Percentiles rank a stretch among this genome's conserved stretches.
These are phyloP conservation scores for Effrenium voratum DNA, from an alignment of 73 alveolate genomes.

Conservation along the genomic window DNA sequence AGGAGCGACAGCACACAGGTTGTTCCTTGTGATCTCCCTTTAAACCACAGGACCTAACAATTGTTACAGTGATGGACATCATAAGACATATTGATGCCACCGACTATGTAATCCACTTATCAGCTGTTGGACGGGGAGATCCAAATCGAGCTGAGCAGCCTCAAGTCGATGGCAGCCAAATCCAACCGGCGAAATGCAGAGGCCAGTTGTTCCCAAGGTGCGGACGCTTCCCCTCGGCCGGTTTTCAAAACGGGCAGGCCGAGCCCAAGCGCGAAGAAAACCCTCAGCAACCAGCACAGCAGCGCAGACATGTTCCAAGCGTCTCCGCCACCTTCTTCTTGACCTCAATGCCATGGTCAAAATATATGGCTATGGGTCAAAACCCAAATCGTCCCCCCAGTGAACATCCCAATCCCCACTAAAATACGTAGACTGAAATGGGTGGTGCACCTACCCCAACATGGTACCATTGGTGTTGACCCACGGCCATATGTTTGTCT, in stretches of 20 bases:
- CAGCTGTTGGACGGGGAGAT: not conserved
- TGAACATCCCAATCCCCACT: no score
- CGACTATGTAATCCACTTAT: not conserved
- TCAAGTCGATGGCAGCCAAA: slow-evolving; percentile 88
- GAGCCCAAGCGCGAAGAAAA: not conserved
- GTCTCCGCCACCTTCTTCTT: slow-evolving; percentile 15
- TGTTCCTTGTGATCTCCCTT: not conserved
- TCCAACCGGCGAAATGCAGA: slow-evolving; percentile 56
- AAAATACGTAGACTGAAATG: no score
- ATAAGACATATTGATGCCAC: not conserved
- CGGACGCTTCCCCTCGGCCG: slow-evolving; percentile 35
- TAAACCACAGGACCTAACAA: not conserved
- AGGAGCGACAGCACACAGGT: not conserved
- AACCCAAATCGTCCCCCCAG: no score
- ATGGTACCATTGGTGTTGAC: no score
- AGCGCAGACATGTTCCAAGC: slow-evolving; percentile 14
- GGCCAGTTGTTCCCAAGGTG: slow-evolving; percentile 54
- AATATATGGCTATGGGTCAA: no score
- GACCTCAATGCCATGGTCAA: no score
- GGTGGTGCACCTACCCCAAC: no score
- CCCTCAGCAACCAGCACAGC: not conserved
- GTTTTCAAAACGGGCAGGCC: not conserved
- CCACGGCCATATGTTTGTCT: no score
- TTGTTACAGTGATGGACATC: not conserved
- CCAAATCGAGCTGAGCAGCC: not conserved